Evolutionary conservation across 2,329 filamentous ascomycete species (phyloP), one percentile per base, ranked within the genome.

Genomic region (Trichoderma guizhouense): DNA sequence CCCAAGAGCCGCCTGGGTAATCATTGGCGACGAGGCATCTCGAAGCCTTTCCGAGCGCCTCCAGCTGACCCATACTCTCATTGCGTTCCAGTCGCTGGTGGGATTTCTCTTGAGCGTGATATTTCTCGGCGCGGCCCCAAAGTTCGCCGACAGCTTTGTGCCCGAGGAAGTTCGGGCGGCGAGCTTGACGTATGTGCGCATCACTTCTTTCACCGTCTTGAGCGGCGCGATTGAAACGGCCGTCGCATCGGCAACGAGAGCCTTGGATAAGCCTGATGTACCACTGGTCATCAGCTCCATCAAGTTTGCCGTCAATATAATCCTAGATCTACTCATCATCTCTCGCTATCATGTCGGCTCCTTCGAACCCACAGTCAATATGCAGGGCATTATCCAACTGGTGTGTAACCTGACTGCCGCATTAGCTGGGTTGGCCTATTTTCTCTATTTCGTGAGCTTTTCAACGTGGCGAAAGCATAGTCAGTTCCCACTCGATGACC

Each of bases 261-360:
- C 91, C 0, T 80, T 94, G 1, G 91, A 93, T 77, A 86, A 88
- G 65, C 91, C 91, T 0, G 91, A 93, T 76, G 89, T 93, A 0
- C 90, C 91, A 0, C 81, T 93, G 0, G 76, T 92, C 1, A 91
- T 93, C 74, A 92, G 87, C 77, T 86, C 84, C 0, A 83, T 86
- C 66, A 91, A 91, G 74, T 91, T 93, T 68, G 80, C 83, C 0
- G 78, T 92, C 72, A 93, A 93, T 75, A 93, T 93, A 69, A 72
- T 90, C 2, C 83, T 93, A 0, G 90, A 93, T 73, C 77, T 93
- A 69, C 81, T 93, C 1, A 77, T 93, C 43, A 88, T 93, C 58
- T 93, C 90, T 0, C 88, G 82, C 1, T 90, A 92, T 68, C 89
- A 91, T 73, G 85, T 93, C 2, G 84, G 85, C 0, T 77, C 76